Conservation (phyloP, 2,329 filamentous ascomycete species). For the Penicillium thymicola region DNA sequence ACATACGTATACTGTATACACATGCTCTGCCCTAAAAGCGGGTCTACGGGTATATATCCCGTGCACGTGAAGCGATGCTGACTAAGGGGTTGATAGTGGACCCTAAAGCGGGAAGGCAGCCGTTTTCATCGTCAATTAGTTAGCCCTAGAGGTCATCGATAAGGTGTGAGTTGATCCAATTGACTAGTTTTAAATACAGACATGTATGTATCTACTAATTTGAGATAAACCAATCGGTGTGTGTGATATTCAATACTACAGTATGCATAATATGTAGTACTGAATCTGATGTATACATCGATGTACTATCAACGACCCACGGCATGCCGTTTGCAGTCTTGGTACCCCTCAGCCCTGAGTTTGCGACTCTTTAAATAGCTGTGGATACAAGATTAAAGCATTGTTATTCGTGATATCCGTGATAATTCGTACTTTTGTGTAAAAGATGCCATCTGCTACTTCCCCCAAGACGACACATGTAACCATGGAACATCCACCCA, state of each 20-base stretch:
- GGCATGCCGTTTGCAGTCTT: neutral
- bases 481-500: neutral
- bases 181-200: no score
- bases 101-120: neutral
- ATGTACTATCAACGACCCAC: no score
- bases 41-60: no score
- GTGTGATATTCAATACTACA: neutral
- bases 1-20: no score
- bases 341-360: neutral
- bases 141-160: neutral
- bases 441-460: neutral
- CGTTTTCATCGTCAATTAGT: neutral
- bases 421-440: neutral
- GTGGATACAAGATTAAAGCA: neutral
- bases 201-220: neutral
- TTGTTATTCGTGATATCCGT: neutral
- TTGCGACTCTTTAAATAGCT: neutral
- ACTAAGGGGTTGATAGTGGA: no score
- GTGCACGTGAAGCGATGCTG: no score
- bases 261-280: neutral
- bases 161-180: neutral
- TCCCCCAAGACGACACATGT: neutral
- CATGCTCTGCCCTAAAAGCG: no score
- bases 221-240: no score
- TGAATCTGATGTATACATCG: neutral